These are phyloP conservation scores for Cercophora scortea DNA, from an alignment of 495 filamentous ascomycete species.

Conservation along the genomic window DNA sequence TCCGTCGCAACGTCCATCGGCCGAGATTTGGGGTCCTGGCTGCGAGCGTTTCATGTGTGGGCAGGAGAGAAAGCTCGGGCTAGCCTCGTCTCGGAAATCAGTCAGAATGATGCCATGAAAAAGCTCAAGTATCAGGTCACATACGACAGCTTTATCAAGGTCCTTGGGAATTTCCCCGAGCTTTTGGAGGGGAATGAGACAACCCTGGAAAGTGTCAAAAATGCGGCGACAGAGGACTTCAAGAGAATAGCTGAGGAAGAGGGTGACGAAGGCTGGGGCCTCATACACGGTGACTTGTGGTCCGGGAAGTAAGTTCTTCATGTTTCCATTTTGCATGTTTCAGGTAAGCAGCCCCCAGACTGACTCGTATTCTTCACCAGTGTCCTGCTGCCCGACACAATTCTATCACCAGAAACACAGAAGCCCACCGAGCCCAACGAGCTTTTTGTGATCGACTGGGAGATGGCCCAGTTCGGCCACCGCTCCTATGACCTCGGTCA, in stretches of 20 bases:
- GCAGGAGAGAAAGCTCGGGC: slow-evolving; percentile 20
- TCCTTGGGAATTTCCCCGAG: slow-evolving; percentile 35
- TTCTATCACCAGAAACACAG: background rate
- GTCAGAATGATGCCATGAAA: slow-evolving; percentile 32
- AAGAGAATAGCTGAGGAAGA: background rate
- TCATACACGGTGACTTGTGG: slow-evolving; percentile 54
- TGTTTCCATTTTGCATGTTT: background rate
- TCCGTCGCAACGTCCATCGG: slow-evolving; percentile 23
- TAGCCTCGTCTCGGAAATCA: slow-evolving; percentile 18
- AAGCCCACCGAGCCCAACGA: background rate
- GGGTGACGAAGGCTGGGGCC: slow-evolving; percentile 1
- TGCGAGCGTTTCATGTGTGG: slow-evolving; percentile 41
- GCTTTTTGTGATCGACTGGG: slow-evolving; percentile 46
- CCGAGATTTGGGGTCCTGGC: slow-evolving; percentile 34
- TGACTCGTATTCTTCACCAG: too few relatives aligned
- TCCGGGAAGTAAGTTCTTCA: slow-evolving; percentile 36
- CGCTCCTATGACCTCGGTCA: slow-evolving; percentile 47
- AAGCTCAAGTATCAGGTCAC: slow-evolving; percentile 41
- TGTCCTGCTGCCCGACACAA: background rate
- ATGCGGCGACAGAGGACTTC: slow-evolving; percentile 24
- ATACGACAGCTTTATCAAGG: slow-evolving; percentile 34
- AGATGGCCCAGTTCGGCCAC: slow-evolving; percentile 38
- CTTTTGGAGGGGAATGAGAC: slow-evolving; percentile 9
- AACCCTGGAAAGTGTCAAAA: slow-evolving; percentile 9
- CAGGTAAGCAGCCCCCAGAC: background rate